These are phyloP conservation scores for Odontarrhena argentea DNA, from an alignment of 345 rosid genomes.

Conservation along the genomic window DNA sequence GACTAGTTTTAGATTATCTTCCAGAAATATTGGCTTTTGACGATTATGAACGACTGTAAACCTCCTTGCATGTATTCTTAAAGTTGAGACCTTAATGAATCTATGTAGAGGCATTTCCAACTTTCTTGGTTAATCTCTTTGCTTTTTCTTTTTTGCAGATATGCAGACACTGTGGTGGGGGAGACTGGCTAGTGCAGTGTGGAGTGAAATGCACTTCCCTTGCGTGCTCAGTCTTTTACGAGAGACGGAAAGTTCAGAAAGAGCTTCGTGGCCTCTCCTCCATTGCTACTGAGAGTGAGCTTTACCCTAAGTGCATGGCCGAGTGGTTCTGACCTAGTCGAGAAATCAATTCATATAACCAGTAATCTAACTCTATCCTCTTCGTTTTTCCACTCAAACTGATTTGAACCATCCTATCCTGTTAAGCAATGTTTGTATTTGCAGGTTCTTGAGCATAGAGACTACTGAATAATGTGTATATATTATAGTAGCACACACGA, in stretches of 20 bases:
- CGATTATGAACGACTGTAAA: background rate
- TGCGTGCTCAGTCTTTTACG: slow-evolving; percentile 87
- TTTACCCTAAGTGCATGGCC: slow-evolving; percentile 73
- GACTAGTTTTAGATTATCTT: slow-evolving; percentile 2
- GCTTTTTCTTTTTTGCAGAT: slow-evolving; percentile 53
- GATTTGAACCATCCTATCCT: background rate
- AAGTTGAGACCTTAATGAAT: background rate
- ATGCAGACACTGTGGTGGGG: slow-evolving; percentile 94
- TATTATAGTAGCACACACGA: background rate
- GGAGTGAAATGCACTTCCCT: slow-evolving; percentile 90
- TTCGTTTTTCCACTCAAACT: background rate
- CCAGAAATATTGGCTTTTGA: background rate
- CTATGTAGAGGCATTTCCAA: slow-evolving; percentile 1
- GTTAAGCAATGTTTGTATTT: background rate
- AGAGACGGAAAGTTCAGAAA: slow-evolving; percentile 89
- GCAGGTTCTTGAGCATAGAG: slow-evolving; percentile 13
- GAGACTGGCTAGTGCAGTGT: slow-evolving; percentile 82
- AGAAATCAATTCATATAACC: slow-evolving; percentile 20
- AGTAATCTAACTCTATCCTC: slow-evolving; percentile 19
- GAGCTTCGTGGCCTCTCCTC: slow-evolving; percentile 71
- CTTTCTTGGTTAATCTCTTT: slow-evolving; percentile 21
- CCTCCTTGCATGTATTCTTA: background rate
- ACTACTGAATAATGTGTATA: slow-evolving; percentile 13
- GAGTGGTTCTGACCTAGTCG: slow-evolving; percentile 75
- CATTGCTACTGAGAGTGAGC: slow-evolving; percentile 60